Conservation (phyloP, 2,329 filamentous ascomycete genomes). For the Fusarium agapanthi region DNA sequence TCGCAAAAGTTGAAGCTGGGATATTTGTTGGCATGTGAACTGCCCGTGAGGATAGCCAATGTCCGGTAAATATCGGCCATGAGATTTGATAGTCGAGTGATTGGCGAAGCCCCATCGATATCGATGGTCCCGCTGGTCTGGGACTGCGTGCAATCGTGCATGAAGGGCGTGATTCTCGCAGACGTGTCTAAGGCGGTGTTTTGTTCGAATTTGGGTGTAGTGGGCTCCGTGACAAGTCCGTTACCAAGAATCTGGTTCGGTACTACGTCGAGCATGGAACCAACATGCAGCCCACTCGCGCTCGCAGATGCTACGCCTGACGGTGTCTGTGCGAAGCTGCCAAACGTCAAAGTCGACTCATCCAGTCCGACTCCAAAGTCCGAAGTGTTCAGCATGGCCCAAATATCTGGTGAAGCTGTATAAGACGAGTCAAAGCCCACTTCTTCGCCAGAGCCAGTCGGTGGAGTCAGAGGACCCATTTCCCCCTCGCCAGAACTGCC, state of each 20-base stretch:
- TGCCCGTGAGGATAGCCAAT: not conserved
- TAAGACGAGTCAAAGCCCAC: not conserved
- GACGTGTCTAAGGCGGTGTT: rapidly evolving
- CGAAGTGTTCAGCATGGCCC: not conserved
- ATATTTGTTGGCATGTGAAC: not conserved
- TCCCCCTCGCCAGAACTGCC: not conserved
- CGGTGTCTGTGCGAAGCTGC: not conserved
- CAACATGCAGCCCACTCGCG: not conserved
- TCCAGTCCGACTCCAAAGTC: not conserved
- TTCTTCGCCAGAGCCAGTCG: not conserved
- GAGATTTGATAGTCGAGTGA: not conserved
- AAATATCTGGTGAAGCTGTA: not conserved
- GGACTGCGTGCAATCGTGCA: not conserved
- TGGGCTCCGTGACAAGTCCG: not conserved
- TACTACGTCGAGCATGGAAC: not conserved
- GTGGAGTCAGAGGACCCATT: not conserved
- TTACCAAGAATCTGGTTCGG: not conserved
- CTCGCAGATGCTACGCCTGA: not conserved
- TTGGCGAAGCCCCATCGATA: not conserved
- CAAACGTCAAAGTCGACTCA: not conserved
- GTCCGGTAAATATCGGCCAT: not conserved
- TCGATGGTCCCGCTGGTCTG: not conserved
- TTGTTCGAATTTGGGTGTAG: not conserved
- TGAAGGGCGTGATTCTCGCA: not conserved
- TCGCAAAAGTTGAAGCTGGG: not conserved